These are phyloP conservation scores for Penicillium malachiteum DNA, from an alignment of 495 filamentous ascomycete genomes.

Conservation along the genomic window DNA sequence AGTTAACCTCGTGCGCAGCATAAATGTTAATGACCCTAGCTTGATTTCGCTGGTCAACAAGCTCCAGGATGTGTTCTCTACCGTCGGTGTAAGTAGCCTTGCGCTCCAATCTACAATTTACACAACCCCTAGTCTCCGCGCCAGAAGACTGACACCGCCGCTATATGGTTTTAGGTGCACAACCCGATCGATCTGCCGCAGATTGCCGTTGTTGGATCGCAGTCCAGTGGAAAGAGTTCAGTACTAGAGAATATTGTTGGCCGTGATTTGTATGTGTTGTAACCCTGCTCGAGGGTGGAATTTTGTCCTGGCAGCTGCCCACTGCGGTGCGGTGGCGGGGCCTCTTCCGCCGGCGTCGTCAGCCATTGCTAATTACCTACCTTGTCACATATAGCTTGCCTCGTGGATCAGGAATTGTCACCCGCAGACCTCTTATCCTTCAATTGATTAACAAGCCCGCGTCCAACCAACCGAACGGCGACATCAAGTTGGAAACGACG, in stretches of 20 bases:
- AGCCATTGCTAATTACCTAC: conserved; percentile 27
- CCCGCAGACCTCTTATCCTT: conserved; percentile 90
- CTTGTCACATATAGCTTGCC: conserved; percentile 66
- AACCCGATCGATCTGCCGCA: conserved; percentile 99
- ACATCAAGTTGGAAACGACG: conserved; percentile 61
- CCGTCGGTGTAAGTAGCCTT: conserved; percentile 78
- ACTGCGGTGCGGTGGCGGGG: conserved; percentile 12
- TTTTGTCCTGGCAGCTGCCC: no score
- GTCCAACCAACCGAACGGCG: conserved; percentile 69
- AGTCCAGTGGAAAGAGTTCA: conserved; percentile 99
- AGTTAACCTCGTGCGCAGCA: conserved; percentile 49
- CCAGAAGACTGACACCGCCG: conserved; percentile 34
- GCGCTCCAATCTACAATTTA: not conserved
- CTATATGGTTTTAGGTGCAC: conserved; percentile 60
- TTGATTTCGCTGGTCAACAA: conserved; percentile 97
- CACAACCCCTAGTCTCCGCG: conserved; percentile 13
- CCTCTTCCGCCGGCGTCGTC: conserved; percentile 9
- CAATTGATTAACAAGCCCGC: conserved; percentile 91
- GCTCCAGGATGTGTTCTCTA: conserved; percentile 98
- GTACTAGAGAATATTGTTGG: conserved; percentile 99
- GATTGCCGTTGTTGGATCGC: conserved; percentile 97
- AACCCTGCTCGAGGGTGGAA: not conserved
- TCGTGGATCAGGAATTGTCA: conserved; percentile 97
- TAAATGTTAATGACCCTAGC: conserved; percentile 77
- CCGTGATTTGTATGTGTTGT: conserved; percentile 81